Conservation (phyloP, 768 basidiomycete genomes). For the Nidula microcarpa region DNA sequence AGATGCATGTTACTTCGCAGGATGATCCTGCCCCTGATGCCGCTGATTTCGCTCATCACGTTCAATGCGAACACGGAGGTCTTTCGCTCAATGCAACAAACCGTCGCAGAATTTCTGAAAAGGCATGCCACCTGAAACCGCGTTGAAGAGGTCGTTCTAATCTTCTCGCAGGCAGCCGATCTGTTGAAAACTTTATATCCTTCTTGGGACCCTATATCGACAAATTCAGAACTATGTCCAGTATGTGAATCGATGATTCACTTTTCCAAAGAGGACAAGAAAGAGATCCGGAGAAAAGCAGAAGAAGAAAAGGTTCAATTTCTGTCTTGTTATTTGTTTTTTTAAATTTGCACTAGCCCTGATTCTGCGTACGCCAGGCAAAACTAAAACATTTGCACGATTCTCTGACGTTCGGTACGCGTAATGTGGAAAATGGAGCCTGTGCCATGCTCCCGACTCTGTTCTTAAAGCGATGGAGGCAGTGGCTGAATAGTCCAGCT, state of each 20-base stretch:
- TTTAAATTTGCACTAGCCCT: not conserved
- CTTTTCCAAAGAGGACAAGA: constrained; percentile 58
- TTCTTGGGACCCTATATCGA: constrained; percentile 55
- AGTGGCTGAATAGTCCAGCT: constrained; percentile 61
- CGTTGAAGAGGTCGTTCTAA: constrained; percentile 3
- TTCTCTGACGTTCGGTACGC: constrained; percentile 41
- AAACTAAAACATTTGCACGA: constrained; percentile 63
- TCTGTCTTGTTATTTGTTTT: not conserved
- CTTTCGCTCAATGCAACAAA: constrained; percentile 51
- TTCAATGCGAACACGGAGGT: constrained; percentile 69
- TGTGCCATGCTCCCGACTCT: constrained; percentile 57
- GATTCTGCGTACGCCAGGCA: constrained; percentile 35
- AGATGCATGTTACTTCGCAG: constrained; percentile 62
- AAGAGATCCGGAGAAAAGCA: constrained; percentile 57
- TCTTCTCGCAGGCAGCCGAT: constrained; percentile 43
- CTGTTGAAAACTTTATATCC: constrained; percentile 61
- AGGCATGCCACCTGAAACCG: constrained; percentile 33
- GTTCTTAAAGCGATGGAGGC: constrained; percentile 67
- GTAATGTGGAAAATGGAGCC: constrained; percentile 41
- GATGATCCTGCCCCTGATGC: constrained; percentile 69
- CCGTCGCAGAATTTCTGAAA: constrained; percentile 59
- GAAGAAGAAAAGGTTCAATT: constrained; percentile 72
- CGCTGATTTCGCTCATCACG: constrained; percentile 50
- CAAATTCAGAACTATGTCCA: constrained; percentile 50
- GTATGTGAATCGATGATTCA: constrained; percentile 59